Evolutionary conservation across 768 basidiomycete species (phyloP).

Genomic region (Ramaria sp.): DNA sequence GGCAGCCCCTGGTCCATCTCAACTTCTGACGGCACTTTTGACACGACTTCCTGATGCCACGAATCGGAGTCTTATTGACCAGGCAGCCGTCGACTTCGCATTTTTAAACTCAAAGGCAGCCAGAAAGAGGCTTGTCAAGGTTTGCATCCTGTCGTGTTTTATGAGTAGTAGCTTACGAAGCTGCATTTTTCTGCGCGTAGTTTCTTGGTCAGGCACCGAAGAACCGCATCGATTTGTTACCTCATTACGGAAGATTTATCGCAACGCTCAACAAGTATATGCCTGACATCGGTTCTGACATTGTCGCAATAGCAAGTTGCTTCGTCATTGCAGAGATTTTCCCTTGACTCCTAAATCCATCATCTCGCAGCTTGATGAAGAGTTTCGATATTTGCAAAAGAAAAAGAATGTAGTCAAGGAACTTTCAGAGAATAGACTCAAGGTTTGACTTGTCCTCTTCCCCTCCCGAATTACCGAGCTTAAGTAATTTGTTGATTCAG

Average conservation of each 20-base stretch:
- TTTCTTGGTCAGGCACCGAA: slow-evolving; percentile 78
- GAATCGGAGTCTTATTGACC: slow-evolving; percentile 81
- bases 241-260: slow-evolving; percentile 85
- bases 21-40: slow-evolving; percentile 82
- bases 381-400: slow-evolving; percentile 88
- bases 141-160: slow-evolving; percentile 20
- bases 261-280: slow-evolving; percentile 86
- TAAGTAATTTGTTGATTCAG: slow-evolving; percentile 26
- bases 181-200: slow-evolving; percentile 24
- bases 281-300: slow-evolving; percentile 82
- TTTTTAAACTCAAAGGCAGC: slow-evolving; percentile 96
- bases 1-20: slow-evolving; percentile 78
- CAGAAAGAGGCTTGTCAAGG: slow-evolving; percentile 82
- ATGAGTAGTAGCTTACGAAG: slow-evolving; percentile 1
- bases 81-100: slow-evolving; percentile 91
- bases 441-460: slow-evolving; percentile 34
- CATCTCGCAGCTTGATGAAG: slow-evolving; percentile 76
- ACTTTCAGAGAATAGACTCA: slow-evolving; percentile 72
- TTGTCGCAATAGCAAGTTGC: slow-evolving; percentile 63
- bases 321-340: background rate
- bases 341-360: background rate
- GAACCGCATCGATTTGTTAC: slow-evolving; percentile 80
- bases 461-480: background rate
- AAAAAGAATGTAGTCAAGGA: slow-evolving; percentile 93
- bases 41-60: slow-evolving; percentile 91